Evolutionary conservation across 257 asterid species (phyloP), one percentile per base, ranked within the genome.

Genomic region (Scutellaria baicalensis): DNA sequence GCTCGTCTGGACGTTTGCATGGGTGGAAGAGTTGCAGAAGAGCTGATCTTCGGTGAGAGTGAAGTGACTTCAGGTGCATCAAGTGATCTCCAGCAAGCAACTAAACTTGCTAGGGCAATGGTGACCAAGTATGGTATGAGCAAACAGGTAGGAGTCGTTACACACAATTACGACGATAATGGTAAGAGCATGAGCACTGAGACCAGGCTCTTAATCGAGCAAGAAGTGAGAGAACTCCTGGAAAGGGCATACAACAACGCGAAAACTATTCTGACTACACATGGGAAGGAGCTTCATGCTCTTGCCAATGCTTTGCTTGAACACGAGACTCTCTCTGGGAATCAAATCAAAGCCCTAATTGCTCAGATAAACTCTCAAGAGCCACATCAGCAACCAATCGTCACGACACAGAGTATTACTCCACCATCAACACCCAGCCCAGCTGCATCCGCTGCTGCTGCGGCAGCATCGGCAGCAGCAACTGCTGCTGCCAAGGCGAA

Each of bases 11-110:
- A 89, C 45, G 84, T 89, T 23, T 68, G 78, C 80, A 89, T 89
- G 94, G 96, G 94, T n/a, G 96, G 94, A 35, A 79, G 96, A 61
- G 96, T 84, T 6, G 92, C 92, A 1, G 96, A 89, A 66, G 94
- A 89, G 82, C 87, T 89, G 74, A 84, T 87, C 33, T 87, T 87
- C 23, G 92, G 94, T 51, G 96, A 89, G 51, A 77, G 78, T 61
- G 94, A 89, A 54, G 90, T 87, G 49, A 87, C 90, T n/a, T 80
- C 96, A 0, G 96, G 94, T 18, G 89, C 92, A 13, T 87, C 94
- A 3, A 73, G 52, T 7, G 96, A 89, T 74, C 79, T 89, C 66
- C 70, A 72, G 68, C 79, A 82, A 47, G 94, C 96, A 42, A 89
- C 94, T 3, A 65, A 0, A 14, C 80, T 89, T 38, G 96, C 96